Conservation (phyloP, 2,329 filamentous ascomycete genomes). For the Paradendryphiella salina region DNA sequence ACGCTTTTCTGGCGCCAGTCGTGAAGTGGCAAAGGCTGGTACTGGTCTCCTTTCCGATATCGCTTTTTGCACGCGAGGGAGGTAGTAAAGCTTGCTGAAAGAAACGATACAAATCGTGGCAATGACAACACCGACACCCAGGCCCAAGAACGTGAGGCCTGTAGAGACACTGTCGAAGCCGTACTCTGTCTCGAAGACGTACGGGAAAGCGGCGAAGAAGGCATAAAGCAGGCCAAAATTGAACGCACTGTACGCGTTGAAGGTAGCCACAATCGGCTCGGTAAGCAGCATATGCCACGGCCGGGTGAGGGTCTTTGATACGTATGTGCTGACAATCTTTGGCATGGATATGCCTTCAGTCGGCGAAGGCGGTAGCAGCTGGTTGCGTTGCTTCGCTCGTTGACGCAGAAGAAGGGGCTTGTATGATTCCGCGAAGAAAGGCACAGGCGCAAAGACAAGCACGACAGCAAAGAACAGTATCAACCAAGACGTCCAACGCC, state of each 20-base stretch:
- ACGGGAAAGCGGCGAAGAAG: slow-evolving; percentile 32
- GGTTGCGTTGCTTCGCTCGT: slow-evolving; percentile 29
- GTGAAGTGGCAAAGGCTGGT: slow-evolving; percentile 15
- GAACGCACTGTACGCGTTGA: slow-evolving; percentile 29
- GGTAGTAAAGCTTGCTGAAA: slow-evolving; percentile 9
- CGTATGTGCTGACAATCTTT: slow-evolving; percentile 7
- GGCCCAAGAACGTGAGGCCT: slow-evolving; percentile 11
- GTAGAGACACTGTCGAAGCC: slow-evolving; percentile 11
- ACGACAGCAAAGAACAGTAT: slow-evolving; percentile 47
- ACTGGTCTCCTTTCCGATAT: not conserved
- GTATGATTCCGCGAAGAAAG: slow-evolving; percentile 58
- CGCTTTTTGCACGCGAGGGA: slow-evolving; percentile 3
- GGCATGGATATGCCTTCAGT: slow-evolving; percentile 10
- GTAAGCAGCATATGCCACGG: slow-evolving; percentile 51
- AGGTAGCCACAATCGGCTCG: slow-evolving; percentile 30
- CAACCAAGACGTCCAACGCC: slow-evolving; percentile 48
- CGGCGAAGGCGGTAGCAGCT: slow-evolving; percentile 8
- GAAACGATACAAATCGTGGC: slow-evolving; percentile 3
- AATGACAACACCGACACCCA: slow-evolving; percentile 9
- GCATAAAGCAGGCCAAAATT: slow-evolving; percentile 31
- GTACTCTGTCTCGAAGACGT: slow-evolving; percentile 25
- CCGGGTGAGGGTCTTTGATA: slow-evolving; percentile 45
- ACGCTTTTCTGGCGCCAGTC: slow-evolving; percentile 36
- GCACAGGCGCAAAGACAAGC: slow-evolving; percentile 35
- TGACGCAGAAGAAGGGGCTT: slow-evolving; percentile 52